Conservation (phyloP, 164 flowering plant species). For the Kingdonia uniflora region DNA sequence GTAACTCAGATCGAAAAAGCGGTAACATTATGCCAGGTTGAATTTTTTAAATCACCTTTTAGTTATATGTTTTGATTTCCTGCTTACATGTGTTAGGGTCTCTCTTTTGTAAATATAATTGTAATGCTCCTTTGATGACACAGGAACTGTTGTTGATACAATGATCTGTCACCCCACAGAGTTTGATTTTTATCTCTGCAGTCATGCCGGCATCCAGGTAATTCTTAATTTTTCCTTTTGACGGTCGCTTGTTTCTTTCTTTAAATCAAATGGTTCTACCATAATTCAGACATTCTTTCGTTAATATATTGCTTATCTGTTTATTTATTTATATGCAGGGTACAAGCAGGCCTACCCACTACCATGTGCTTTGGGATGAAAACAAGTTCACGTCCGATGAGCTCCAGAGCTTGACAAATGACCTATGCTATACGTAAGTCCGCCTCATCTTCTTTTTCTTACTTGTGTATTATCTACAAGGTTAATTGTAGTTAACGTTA, state of each 20-base stretch:
- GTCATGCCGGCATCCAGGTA: conserved; percentile 96
- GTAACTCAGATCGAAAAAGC: conserved; percentile 47
- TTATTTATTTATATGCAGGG: conserved; percentile 43
- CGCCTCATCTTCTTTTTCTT: too few relatives aligned
- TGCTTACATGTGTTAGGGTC: too few relatives aligned
- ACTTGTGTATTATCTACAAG: too few relatives aligned
- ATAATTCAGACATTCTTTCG: too few relatives aligned
- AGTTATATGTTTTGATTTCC: not conserved
- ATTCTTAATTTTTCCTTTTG: not conserved
- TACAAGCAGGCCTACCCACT: conserved; percentile 70
- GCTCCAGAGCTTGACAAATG: conserved; percentile 53
- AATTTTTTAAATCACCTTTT: too few relatives aligned
- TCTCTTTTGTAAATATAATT: not conserved
- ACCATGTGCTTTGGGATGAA: conserved; percentile 75
- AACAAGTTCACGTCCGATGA: conserved; percentile 54
- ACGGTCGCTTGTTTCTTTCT: not conserved
- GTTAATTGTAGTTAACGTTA: too few relatives aligned
- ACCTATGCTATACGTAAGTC: conserved; percentile 65
- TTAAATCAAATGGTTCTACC: too few relatives aligned
- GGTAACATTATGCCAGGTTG: conserved; percentile 78
- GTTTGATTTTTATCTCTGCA: conserved; percentile 85
- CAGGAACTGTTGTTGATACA: conserved; percentile 88
- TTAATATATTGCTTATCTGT: too few relatives aligned
- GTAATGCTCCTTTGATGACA: too few relatives aligned
- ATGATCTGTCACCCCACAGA: conserved; percentile 78